phyloP scores from a whole-genome alignment of 73 alveolate genomes.

The Paramecium primaurelia region DNA sequence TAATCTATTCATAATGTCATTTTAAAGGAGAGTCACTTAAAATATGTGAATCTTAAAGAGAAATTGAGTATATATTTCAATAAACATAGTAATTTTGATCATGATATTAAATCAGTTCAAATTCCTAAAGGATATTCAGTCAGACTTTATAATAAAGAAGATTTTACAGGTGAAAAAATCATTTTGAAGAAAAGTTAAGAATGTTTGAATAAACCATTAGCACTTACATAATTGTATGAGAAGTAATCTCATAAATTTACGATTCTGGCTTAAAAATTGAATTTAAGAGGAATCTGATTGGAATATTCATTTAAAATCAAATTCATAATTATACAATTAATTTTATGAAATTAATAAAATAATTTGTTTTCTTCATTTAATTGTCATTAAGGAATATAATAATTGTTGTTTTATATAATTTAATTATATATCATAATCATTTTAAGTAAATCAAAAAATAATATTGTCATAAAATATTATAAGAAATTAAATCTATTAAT shows the following conservation, averaged over 20 bases:
- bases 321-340: background rate
- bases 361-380: background rate
- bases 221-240: background rate
- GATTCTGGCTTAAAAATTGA: background rate
- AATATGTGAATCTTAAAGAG: background rate
- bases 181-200: background rate
- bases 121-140: slow-evolving; percentile 20
- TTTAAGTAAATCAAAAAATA: background rate
- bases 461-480: background rate
- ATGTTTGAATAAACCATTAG: background rate
- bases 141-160: background rate
- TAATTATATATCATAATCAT: background rate
- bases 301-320: background rate
- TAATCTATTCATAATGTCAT: slow-evolving; percentile 9
- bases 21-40: background rate
- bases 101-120: background rate
- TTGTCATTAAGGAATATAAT: too few species aligned
- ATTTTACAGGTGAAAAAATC: background rate
- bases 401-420: background rate
- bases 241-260: background rate
- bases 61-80: background rate
- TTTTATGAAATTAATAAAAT: background rate
- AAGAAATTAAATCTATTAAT: too few species aligned
- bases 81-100: background rate
- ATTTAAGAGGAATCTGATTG: background rate